These are phyloP conservation scores for Tuber indicum DNA, from an alignment of 495 filamentous ascomycete genomes.

Conservation along the genomic window DNA sequence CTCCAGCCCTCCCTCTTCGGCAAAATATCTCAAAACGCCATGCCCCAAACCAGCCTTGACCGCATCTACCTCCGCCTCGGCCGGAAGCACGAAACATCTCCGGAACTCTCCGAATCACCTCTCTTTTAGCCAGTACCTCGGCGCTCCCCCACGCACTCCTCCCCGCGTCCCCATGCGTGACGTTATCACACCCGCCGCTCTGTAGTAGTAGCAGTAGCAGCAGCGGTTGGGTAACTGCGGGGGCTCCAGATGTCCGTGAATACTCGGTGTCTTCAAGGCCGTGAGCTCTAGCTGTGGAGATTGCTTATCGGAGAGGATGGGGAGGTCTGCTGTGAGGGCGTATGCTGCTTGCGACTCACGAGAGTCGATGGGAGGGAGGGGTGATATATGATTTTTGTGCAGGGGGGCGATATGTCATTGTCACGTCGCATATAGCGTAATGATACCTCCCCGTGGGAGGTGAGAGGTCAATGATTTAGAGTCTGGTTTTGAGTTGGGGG, in stretches of 20 bases:
- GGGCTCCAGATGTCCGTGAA: constrained; percentile 59
- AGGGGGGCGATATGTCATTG: neutral
- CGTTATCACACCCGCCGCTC: neutral
- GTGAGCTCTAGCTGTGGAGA: constrained; percentile 76
- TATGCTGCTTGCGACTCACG: constrained; percentile 60
- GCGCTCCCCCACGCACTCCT: constrained; percentile 12
- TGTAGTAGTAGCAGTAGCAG: neutral
- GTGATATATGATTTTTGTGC: neutral
- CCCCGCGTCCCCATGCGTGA: neutral
- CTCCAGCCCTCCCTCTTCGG: constrained; percentile 62
- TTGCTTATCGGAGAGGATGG: constrained; percentile 61
- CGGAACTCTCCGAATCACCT: constrained; percentile 73
- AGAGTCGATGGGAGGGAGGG: constrained; percentile 60
- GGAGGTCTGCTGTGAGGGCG: constrained; percentile 78
- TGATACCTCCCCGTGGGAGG: neutral
- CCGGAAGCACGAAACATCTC: constrained; percentile 70
- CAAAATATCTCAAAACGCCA: constrained; percentile 64
- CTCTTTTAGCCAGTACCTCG: constrained; percentile 63
- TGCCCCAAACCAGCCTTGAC: constrained; percentile 72
- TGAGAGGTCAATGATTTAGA: neutral
- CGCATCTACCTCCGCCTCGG: constrained; percentile 64
- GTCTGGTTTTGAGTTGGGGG: neutral
- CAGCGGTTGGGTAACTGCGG: neutral
- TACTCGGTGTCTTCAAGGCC: constrained; percentile 63
- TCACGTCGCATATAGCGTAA: neutral